Base-by-base conservation (phyloP, 805 yeast genomes). In the Wickerhamiella domercqiae region DNA sequence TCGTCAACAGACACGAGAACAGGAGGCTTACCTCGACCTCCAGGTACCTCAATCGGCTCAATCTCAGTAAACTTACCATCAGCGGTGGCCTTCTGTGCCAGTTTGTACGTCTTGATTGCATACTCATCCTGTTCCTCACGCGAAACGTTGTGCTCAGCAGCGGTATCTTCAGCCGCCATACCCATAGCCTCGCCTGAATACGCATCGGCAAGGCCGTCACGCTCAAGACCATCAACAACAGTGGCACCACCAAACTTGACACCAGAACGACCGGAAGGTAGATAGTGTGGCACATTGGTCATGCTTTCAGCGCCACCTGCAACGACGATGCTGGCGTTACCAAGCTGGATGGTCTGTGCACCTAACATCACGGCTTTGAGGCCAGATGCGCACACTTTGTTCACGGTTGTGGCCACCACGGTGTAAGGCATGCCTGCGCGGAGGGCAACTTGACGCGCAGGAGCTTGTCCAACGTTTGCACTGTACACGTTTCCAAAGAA, bases 221-320 rank as follows among this genome's bases (percentile, higher is more conserved):
- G 76, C 59, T 78, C 80, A 43, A 90, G 62, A 54, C 95, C 97
- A 56, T 90, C 99, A 34, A 86, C 74, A 45, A 87, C 50, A 17
- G 66, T 49, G 37, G 75, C 61, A 46, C 81, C 87, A 51, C 99
- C 98, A 54, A 74, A 90, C 66, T 87, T 79, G 50, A 83, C 75
- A 50, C 97, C 97, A 33, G 66, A 54, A 64, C 99, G 79, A 31
- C 90, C 84, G 40, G 73, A 56, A 41, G 94, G 90, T 39, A 82
- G 55, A 58, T 87, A 87, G 69, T 86, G 87, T 38, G 98, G 98
- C 25, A 86, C 73, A 57, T 90, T 87, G 42, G 94, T 68, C 98
- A 90, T 87, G 41, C 94, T 78, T 64, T 90, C 98, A 49, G 94
- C 90, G 56, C 98, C 98, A 49, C 97, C 98, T 24, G 90, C 93